Conservation (phyloP, 306 rosid genomes). For the Senna tora region DNA sequence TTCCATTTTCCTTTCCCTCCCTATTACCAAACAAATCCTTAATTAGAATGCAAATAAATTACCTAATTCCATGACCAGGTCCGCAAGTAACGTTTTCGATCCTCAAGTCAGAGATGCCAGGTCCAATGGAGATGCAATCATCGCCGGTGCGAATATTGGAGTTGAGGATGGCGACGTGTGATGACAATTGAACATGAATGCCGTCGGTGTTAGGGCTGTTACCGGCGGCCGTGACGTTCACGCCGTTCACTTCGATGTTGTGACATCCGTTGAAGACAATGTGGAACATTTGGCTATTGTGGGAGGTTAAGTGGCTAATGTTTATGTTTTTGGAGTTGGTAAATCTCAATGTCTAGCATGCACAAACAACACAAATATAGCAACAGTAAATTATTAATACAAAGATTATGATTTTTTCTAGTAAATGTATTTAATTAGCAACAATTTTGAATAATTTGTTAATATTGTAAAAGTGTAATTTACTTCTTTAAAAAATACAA, state of each 20-base stretch:
- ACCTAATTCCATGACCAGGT: conserved; percentile 80
- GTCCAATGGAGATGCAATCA: conserved; percentile 66
- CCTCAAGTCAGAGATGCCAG: conserved; percentile 58
- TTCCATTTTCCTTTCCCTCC: too few relatives aligned
- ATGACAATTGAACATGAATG: conserved; percentile 61
- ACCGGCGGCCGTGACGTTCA: conserved; percentile 40
- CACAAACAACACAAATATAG: background rate
- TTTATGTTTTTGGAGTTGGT: conserved; percentile 48
- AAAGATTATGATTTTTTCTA: too few relatives aligned
- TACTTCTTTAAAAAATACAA: too few relatives aligned
- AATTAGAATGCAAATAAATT: too few relatives aligned
- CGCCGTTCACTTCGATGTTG: conserved; percentile 46
- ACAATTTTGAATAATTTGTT: too few relatives aligned
- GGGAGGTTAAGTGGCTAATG: conserved; percentile 43
- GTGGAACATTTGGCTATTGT: conserved; percentile 61
- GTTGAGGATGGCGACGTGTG: conserved; percentile 39
- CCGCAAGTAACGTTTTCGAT: conserved; percentile 59
- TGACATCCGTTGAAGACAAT: conserved; percentile 45
- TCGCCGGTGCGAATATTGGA: conserved; percentile 61
- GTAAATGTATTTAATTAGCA: too few relatives aligned
- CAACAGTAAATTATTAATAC: too few relatives aligned
- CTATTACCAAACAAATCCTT: too few relatives aligned
- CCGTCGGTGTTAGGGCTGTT: conserved; percentile 75
- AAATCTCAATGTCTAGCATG: conserved; percentile 52
- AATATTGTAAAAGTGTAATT: too few relatives aligned